A percentile compares a stretch with the other conserved stretches of the same genome.
Conservation (phyloP, 371 early-diverging fungal genomes). For the Entomophthora muscae region DNA sequence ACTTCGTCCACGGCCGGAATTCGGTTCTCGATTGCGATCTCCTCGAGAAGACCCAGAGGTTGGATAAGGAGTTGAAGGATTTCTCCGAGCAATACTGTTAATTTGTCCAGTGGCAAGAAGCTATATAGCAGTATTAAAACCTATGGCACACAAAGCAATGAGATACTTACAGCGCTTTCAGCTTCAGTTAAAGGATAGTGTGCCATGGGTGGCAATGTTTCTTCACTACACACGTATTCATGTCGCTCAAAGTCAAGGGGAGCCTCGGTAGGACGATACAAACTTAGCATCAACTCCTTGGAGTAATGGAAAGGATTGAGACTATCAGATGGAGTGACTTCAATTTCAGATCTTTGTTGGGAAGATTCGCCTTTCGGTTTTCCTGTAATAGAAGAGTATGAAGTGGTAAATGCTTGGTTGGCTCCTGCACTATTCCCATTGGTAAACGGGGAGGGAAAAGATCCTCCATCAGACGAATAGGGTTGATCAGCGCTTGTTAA, state of each 20-base stretch:
- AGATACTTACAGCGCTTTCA: conserved; percentile 39
- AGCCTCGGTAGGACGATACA: conserved; percentile 34
- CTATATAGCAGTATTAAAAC: too few relatives aligned
- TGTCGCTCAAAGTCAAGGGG: conserved; percentile 50
- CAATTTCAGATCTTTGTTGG: conserved; percentile 1
- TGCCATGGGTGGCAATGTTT: conserved; percentile 41
- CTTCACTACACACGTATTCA: conserved; percentile 47
- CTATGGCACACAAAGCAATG: too few relatives aligned
- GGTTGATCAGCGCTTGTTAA: conserved; percentile 8
- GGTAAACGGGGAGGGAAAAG: neutral
- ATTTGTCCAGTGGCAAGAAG: conserved; percentile 28
- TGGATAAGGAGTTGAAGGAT: conserved; percentile 13
- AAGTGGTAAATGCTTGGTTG: neutral
- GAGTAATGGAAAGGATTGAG: conserved; percentile 47
- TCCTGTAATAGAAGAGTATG: conserved; percentile 11
- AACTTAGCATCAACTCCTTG: conserved; percentile 60
- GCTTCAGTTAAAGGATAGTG: conserved; percentile 34
- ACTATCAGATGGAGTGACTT: conserved; percentile 10
- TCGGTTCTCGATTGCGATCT: conserved; percentile 9
- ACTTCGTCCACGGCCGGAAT: neutral
- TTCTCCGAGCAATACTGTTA: conserved; percentile 27
- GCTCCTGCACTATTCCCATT: conserved; percentile 1
- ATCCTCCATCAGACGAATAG: neutral
- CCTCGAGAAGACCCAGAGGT: neutral
- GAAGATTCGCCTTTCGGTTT: conserved; percentile 12